Percentiles rank a stretch among this genome's conserved stretches.
Evolutionary conservation across 2,329 filamentous ascomycete genomes (phyloP).

Genomic region (Cercospora canescens): DNA sequence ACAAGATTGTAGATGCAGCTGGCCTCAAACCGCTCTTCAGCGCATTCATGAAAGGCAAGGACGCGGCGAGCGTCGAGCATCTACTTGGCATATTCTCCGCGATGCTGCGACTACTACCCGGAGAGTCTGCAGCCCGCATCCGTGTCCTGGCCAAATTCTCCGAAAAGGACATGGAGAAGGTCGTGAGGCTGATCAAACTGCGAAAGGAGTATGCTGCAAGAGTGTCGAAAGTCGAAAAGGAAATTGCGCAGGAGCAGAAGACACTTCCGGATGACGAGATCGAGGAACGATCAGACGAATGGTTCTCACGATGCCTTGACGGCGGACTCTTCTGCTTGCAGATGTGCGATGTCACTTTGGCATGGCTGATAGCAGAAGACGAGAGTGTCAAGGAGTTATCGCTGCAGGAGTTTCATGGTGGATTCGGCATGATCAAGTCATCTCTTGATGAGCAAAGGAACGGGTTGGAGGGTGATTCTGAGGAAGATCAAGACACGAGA

Average conservation of each 20-base stretch:
- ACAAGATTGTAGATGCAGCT: slow-evolving; percentile 75
- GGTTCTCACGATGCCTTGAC: slow-evolving; percentile 74
- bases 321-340: slow-evolving; percentile 83
- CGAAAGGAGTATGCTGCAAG: slow-evolving; percentile 68
- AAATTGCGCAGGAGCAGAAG: slow-evolving; percentile 61
- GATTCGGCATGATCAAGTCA: slow-evolving; percentile 60
- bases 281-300: slow-evolving; percentile 66
- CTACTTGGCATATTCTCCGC: slow-evolving; percentile 82
- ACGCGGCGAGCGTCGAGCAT: slow-evolving; percentile 70
- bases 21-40: slow-evolving; percentile 84
- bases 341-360: slow-evolving; percentile 78
- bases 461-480: slow-evolving; percentile 56
- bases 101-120: slow-evolving; percentile 76
- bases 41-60: slow-evolving; percentile 81
- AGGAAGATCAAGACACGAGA: slow-evolving; percentile 52
- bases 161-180: slow-evolving; percentile 90
- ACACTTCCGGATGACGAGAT: slow-evolving; percentile 58
- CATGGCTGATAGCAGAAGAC: slow-evolving; percentile 92
- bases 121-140: slow-evolving; percentile 75
- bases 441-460: slow-evolving; percentile 71
- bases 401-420: slow-evolving; percentile 64
- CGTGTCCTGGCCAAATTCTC: slow-evolving; percentile 90
- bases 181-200: slow-evolving; percentile 68
- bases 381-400: slow-evolving; percentile 69
- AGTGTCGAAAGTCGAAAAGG: slow-evolving; percentile 62